Evolutionary conservation across 1,284 basidiomycete genomes (phyloP).

Genomic region (Rhodotorula glutinis): DNA sequence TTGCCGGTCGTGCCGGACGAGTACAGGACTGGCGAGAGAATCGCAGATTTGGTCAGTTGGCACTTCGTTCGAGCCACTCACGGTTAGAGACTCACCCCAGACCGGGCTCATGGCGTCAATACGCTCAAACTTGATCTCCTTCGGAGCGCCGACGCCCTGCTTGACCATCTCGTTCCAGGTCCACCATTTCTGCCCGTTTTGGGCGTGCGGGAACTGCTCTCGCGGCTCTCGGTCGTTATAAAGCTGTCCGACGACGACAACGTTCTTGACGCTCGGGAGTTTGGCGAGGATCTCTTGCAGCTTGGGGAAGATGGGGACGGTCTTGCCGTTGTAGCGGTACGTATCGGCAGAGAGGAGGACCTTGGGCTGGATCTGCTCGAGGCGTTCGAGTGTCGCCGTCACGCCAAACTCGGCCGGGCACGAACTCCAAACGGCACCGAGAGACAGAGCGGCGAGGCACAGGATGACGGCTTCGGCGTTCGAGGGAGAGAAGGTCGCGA

Average conservation of each 20-base stretch:
- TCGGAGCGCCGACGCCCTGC: conserved; percentile 23
- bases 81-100: conserved; percentile 28
- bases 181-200: conserved; percentile 18
- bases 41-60: background rate
- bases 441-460: conserved; percentile 61
- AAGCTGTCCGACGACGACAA: conserved; percentile 45
- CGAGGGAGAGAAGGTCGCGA: conserved; percentile 40
- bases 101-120: conserved; percentile 32
- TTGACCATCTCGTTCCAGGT: conserved; percentile 28
- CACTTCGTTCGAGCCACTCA: too few relatives aligned
- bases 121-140: conserved; percentile 42
- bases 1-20: conserved; percentile 48
- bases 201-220: conserved; percentile 17
- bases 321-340: conserved; percentile 47
- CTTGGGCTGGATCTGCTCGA: conserved; percentile 47
- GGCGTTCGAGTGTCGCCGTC: conserved; percentile 74
- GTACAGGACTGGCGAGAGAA: conserved; percentile 23
- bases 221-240: conserved; percentile 39
- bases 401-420: conserved; percentile 85
- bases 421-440: conserved; percentile 73
- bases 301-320: conserved; percentile 41
- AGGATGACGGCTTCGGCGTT: conserved; percentile 41
- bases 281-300: conserved; percentile 41
- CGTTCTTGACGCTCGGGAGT: conserved; percentile 43
- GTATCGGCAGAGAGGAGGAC: conserved; percentile 48